Evolutionary conservation across 176 grass and related monocot species (phyloP), one percentile per base, ranked within the genome.

Genomic region (Poa pratensis): DNA sequence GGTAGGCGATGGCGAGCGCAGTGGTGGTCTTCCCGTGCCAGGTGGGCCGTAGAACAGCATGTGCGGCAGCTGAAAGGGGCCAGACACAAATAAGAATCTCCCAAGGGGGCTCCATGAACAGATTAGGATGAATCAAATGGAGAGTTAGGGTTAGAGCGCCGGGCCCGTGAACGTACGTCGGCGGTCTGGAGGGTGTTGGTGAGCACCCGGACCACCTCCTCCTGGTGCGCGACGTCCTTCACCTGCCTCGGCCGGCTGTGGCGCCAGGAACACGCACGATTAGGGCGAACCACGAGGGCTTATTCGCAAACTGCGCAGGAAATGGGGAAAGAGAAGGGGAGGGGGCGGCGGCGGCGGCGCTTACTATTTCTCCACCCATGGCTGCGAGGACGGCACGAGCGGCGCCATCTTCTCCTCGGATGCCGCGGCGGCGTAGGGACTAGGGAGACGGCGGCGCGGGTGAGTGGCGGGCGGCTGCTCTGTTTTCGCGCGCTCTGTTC

Each of bases 301-400:
- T 24, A 22, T 18, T 45, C 49, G 55, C 75, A 69, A 82, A 86
- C 10, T n/a, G 42, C 35, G 24, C 20, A 11, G 35, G 14, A 5
- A 22, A 39, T 5, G 40, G 43, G 57, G 61, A 23, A 30, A 49
- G 3, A 17, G 12, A 57, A 14, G 27, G 52, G 3, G 39, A n/a
- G n/a, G n/a, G n/a, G n/a, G n/a, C n/a, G n/a, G 34, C 24, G 28
- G 67, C 5, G 9, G 7, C 1, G 52, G 23, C 6, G 70, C 68
- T 87, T 91, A 98, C 93, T 96, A 98, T 94, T 98, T 98, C 90
- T 98, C 96, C 86, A 98, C 96, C 96, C 96, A 98, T 77, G 93
- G 96, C 86, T 96, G 96, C 45, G 96, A 96, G 45, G 86, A 86
- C 43, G 91, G 90, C 80, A 91, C 54, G 10, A 91, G 72, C 53